These are phyloP conservation scores for Plasmodium coatneyi DNA, from an alignment of 169 alveolate species.

Conservation along the genomic window DNA sequence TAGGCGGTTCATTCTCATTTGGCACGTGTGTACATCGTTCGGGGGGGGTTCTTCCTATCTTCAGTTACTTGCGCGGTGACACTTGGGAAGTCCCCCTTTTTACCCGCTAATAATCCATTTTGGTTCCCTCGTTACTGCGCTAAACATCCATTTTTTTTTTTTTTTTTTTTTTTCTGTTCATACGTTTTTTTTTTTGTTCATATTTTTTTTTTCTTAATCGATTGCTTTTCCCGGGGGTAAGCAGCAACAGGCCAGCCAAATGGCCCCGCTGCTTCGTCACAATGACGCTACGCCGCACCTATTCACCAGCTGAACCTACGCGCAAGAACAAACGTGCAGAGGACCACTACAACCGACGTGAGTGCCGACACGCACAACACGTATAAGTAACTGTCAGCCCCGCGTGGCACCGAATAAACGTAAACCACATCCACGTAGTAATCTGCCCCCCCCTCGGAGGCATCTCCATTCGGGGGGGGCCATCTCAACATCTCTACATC, in stretches of 20 bases:
- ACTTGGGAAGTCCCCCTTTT: neutral
- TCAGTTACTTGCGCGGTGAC: neutral
- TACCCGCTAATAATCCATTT: neutral
- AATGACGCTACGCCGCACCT: neutral
- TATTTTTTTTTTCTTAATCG: no score
- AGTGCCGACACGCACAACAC: conserved; percentile 2
- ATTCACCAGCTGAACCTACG: neutral
- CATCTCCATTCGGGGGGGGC: neutral
- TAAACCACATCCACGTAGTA: conserved; percentile 7
- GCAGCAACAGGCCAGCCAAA: neutral
- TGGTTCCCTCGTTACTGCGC: neutral
- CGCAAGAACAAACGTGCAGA: conserved; percentile 18
- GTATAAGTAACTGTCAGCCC: neutral
- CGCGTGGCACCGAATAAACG: conserved; percentile 42
- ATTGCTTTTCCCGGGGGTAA: neutral
- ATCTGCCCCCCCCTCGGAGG: neutral
- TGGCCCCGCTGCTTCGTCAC: neutral
- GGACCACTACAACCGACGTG: neutral
- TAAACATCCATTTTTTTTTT: neutral
- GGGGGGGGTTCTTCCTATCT: neutral
- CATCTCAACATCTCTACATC: neutral
- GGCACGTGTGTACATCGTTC: neutral
- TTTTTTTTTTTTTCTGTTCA: no score
- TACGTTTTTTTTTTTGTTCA: no score
- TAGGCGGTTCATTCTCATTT: neutral